Conservation (phyloP, 1,284 basidiomycete genomes). For the Athelia sp. region DNA sequence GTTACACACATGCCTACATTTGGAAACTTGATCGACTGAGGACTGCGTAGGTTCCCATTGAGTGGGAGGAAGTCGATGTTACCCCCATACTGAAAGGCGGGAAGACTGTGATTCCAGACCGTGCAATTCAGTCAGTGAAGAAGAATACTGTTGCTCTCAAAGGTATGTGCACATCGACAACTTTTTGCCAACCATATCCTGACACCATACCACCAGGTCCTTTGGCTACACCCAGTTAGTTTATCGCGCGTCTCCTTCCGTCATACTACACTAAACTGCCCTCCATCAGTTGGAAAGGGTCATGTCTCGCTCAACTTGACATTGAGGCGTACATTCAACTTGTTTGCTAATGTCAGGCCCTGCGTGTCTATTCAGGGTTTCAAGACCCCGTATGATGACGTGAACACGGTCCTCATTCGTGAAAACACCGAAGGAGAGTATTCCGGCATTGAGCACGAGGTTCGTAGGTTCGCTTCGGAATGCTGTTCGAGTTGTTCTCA, state of each 20-base stretch:
- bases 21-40: slow-evolving; percentile 6
- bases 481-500: slow-evolving; percentile 3
- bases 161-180: slow-evolving; percentile 45
- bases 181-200: slow-evolving; percentile 4
- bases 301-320: slow-evolving; percentile 99
- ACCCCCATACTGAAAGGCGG: slow-evolving; percentile 92
- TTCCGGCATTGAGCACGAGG: slow-evolving; percentile 98
- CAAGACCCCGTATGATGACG: slow-evolving; percentile 98
- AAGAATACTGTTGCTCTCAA: slow-evolving; percentile 98
- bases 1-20: slow-evolving; percentile 12
- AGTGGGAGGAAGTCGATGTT: slow-evolving; percentile 99
- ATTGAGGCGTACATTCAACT: slow-evolving; percentile 93
- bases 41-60: slow-evolving; percentile 75
- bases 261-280: slow-evolving; percentile 4
- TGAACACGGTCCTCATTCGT: slow-evolving; percentile 97
- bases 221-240: slow-evolving; percentile 86
- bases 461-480: slow-evolving; percentile 33
- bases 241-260: slow-evolving; percentile 4
- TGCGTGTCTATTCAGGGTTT: slow-evolving; percentile 95
- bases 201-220: slow-evolving; percentile 51
- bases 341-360: slow-evolving; percentile 98
- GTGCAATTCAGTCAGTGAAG: slow-evolving; percentile 88
- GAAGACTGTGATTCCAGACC: slow-evolving; percentile 95
- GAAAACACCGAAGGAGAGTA: slow-evolving; percentile 99
- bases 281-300: slow-evolving; percentile 87